These are phyloP conservation scores for Prunus yedoensis DNA, from an alignment of 331 rosid genomes.

Conservation along the genomic window DNA sequence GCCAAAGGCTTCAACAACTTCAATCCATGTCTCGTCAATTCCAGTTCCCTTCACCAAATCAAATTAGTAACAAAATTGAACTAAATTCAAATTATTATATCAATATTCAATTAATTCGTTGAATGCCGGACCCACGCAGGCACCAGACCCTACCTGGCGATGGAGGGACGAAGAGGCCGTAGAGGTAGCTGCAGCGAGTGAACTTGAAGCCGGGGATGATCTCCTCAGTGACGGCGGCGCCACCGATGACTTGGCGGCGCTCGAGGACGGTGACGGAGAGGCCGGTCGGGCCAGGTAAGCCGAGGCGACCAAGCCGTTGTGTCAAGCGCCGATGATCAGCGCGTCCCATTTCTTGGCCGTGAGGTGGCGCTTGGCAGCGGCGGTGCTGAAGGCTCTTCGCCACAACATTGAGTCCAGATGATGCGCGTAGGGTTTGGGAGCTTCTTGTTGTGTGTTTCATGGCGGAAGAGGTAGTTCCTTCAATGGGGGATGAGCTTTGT, in stretches of 20 bases:
- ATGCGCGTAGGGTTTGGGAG: no score
- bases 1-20: constrained; percentile 68
- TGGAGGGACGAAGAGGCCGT: constrained; percentile 75
- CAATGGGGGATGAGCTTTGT: no score
- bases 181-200: constrained; percentile 81
- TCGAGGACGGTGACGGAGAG: constrained; percentile 84
- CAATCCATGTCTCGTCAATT: constrained; percentile 66
- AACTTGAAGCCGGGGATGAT: constrained; percentile 73
- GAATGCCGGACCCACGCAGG: not conserved
- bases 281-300: constrained; percentile 72
- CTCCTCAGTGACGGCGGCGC: constrained; percentile 80
- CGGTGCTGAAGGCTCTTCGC: constrained; percentile 47
- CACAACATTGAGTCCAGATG: constrained; percentile 30
- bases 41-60: constrained; percentile 43
- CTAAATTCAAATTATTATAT: no score
- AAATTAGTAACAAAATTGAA: not conserved
- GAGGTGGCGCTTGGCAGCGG: constrained; percentile 22
- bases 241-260: constrained; percentile 66
- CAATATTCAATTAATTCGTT: not conserved
- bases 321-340: constrained; percentile 73
- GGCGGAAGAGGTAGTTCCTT: no score
- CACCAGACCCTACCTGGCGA: constrained; percentile 37
- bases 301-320: constrained; percentile 76
- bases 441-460: no score
- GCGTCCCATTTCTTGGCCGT: constrained; percentile 73